These are phyloP conservation scores for Dactylella cylindrospora DNA, from an alignment of 2,329 filamentous ascomycete genomes.

Conservation along the genomic window DNA sequence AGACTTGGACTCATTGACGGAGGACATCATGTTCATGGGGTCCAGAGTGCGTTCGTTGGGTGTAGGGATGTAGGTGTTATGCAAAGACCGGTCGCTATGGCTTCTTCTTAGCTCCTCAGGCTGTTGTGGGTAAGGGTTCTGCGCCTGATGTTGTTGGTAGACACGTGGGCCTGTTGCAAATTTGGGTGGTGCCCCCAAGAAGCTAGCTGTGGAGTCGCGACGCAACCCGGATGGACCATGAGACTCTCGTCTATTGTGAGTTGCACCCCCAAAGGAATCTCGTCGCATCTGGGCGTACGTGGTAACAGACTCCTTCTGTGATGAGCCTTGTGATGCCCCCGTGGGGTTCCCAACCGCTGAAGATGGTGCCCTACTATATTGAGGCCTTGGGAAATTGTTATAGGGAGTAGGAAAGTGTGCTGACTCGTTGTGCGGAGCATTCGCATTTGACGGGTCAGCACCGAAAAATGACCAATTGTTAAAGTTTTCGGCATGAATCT, in stretches of 20 bases:
- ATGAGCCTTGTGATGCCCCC: neutral
- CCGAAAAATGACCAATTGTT: conserved; percentile 23
- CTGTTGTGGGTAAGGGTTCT: conserved; percentile 6
- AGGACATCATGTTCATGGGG: conserved; percentile 35
- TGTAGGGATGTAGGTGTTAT: conserved; percentile 4
- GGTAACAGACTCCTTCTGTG: conserved; percentile 27
- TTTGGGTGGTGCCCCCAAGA: conserved; percentile 24
- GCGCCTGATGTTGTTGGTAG: conserved; percentile 28
- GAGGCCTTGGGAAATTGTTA: conserved; percentile 22
- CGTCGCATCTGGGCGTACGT: conserved; percentile 34
- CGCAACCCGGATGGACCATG: conserved; percentile 30
- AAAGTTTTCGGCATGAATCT: conserved; percentile 10
- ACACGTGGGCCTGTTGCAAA: conserved; percentile 41
- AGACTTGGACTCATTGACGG: conserved; percentile 38
- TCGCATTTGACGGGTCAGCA: neutral
- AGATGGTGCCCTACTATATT: conserved; percentile 31
- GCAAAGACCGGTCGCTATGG: conserved; percentile 33
- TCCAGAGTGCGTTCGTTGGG: conserved; percentile 15
- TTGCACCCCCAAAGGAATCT: conserved; percentile 30
- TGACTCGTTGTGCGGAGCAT: neutral
- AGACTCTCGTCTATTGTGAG: conserved; percentile 14
- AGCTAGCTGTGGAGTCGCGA: conserved; percentile 39
- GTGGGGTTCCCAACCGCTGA: conserved; percentile 31
- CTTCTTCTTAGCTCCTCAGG: conserved; percentile 12
- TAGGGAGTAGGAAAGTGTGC: conserved; percentile 23